A percentile compares a stretch with the other conserved stretches of the same genome.
These are phyloP conservation scores for Linaria vulgaris DNA, from an alignment of 257 asterid species.

Conservation along the genomic window DNA sequence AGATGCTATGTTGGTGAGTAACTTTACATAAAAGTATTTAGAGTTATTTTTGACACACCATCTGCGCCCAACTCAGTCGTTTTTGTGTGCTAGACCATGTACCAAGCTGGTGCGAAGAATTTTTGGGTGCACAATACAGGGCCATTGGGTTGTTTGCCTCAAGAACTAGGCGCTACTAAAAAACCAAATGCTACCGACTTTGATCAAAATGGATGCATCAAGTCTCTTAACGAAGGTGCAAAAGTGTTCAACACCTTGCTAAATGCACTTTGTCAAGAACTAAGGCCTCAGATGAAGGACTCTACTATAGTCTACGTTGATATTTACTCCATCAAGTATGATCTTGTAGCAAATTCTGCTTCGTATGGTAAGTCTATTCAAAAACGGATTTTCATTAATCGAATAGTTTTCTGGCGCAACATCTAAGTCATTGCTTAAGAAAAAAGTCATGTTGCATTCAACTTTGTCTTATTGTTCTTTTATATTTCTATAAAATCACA, in stretches of 20 bases:
- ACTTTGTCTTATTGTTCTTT: no score
- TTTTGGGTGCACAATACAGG: constrained; percentile 23
- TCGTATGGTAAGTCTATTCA: constrained; percentile 10
- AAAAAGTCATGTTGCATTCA: no score
- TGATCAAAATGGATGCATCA: constrained; percentile 14
- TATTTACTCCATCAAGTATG: constrained; percentile 13
- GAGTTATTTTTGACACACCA: background rate
- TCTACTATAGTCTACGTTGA: constrained; percentile 16
- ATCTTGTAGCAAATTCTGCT: constrained; percentile 1
- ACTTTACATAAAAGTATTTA: background rate
- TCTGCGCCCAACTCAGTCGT: background rate
- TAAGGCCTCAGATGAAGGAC: background rate
- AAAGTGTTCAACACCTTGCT: constrained; percentile 9
- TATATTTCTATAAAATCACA: no score
- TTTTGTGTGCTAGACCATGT: background rate
- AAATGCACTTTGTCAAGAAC: background rate
- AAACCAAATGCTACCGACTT: background rate
- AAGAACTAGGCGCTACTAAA: background rate
- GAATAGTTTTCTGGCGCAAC: no score
- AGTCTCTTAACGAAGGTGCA: constrained; percentile 1
- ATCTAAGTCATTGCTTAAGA: no score
- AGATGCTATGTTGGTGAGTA: constrained; percentile 9
- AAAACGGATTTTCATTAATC: no score
- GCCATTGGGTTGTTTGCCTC: constrained; percentile 19
- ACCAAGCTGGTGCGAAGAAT: constrained; percentile 7